phyloP scores from a whole-genome alignment of 2,329 filamentous ascomycete genomes.

The Trichophyton schoenleinii region DNA sequence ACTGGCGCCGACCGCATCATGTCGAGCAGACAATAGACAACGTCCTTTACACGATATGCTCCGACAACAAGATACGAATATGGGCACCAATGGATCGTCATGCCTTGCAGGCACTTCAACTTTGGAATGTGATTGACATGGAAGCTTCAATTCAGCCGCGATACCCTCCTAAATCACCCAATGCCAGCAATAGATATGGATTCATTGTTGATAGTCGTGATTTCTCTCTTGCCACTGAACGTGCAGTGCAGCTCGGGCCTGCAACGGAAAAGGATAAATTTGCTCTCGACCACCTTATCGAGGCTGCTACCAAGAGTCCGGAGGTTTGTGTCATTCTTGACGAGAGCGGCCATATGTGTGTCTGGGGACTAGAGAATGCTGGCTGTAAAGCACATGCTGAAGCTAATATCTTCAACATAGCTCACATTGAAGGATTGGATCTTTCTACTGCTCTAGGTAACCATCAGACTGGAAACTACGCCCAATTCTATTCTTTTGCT shows the following conservation, averaged over 20 bases:
- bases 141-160: constrained; percentile 53
- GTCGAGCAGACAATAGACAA: constrained; percentile 69
- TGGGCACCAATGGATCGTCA: constrained; percentile 70
- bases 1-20: constrained; percentile 73
- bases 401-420: constrained; percentile 70
- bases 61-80: constrained; percentile 65
- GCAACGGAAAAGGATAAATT: constrained; percentile 50
- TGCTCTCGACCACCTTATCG: constrained; percentile 70
- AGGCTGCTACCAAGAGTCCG: constrained; percentile 69
- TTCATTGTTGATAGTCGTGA: constrained; percentile 76
- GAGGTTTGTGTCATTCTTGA: constrained; percentile 83
- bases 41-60: constrained; percentile 78
- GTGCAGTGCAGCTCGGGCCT: constrained; percentile 53
- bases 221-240: constrained; percentile 57
- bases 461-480: constrained; percentile 39
- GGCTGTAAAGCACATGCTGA: constrained; percentile 54
- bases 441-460: constrained; percentile 25
- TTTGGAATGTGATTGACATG: constrained; percentile 74
- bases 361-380: constrained; percentile 83
- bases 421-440: constrained; percentile 54
- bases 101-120: constrained; percentile 53
- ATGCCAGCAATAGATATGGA: constrained; percentile 47
- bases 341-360: constrained; percentile 72
- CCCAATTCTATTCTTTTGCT: constrained; percentile 63
- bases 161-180: constrained; percentile 27